Evolutionary conservation across 345 rosid species (phyloP).

Genomic region (Mercurialis annua): DNA sequence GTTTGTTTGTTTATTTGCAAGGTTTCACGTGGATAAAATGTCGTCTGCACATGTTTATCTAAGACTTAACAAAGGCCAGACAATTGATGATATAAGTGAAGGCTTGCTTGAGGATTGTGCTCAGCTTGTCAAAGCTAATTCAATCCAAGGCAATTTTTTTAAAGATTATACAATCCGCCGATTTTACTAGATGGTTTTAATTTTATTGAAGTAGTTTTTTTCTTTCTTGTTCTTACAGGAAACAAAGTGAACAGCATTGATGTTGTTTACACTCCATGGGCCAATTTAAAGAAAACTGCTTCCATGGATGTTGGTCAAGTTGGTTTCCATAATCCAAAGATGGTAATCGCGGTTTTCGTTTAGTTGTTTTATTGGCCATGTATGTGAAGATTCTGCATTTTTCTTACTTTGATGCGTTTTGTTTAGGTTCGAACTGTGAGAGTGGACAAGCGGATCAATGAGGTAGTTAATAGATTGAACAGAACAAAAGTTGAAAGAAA

Average conservation of each 20-base stretch:
- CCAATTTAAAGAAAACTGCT: slow-evolving; percentile 89
- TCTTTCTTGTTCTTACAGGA: slow-evolving; percentile 40
- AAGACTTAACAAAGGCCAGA: slow-evolving; percentile 82
- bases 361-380: neutral
- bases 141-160: slow-evolving; percentile 72
- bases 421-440: slow-evolving; percentile 75
- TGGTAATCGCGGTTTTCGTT: slow-evolving; percentile 41
- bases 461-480: slow-evolving; percentile 88
- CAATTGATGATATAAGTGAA: slow-evolving; percentile 77
- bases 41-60: slow-evolving; percentile 97
- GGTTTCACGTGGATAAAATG: slow-evolving; percentile 99
- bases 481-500: slow-evolving; percentile 85
- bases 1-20: slow-evolving; percentile 24
- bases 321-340: slow-evolving; percentile 83
- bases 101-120: slow-evolving; percentile 90
- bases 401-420: slow-evolving; percentile 21
- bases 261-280: slow-evolving; percentile 97
- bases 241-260: slow-evolving; percentile 91
- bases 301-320: slow-evolving; percentile 99
- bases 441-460: slow-evolving; percentile 94
- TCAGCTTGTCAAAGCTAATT: slow-evolving; percentile 98
- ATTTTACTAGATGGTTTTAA: neutral
- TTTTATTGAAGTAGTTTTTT: neutral
- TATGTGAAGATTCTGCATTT: neutral
- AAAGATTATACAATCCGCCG: neutral